Evolutionary conservation across 2,329 filamentous ascomycete genomes (phyloP).

Genomic region (Pseudodiploospora longispora): DNA sequence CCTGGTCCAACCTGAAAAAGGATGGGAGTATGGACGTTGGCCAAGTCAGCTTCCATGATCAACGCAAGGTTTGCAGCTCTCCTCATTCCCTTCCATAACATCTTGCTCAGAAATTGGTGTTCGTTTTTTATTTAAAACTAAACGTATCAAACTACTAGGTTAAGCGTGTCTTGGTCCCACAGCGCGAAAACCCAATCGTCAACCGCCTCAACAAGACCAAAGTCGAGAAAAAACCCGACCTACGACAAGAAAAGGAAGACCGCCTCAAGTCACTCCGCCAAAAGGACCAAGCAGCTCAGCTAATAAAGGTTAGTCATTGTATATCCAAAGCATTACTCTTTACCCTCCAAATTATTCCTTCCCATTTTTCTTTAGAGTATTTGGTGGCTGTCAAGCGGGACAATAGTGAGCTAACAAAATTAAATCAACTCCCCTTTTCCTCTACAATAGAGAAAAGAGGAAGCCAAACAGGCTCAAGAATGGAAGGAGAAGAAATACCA

Average conservation of each 20-base stretch:
- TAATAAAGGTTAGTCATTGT: constrained; percentile 47
- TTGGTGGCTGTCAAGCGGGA: neutral
- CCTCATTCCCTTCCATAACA: constrained; percentile 11
- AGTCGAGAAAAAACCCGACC: constrained; percentile 77
- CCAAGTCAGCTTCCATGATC: constrained; percentile 91
- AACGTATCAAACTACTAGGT: constrained; percentile 41
- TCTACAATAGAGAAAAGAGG: constrained; percentile 60
- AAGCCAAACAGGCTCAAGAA: constrained; percentile 65
- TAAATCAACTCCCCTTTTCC: neutral
- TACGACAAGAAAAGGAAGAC: constrained; percentile 75
- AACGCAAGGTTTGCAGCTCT: constrained; percentile 47
- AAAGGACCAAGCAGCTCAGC: constrained; percentile 56
- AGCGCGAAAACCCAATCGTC: constrained; percentile 81
- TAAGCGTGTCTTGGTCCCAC: constrained; percentile 69
- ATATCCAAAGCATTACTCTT: too few relatives aligned
- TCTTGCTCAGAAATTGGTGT: neutral
- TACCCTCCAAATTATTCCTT: too few relatives aligned
- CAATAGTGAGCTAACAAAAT: neutral
- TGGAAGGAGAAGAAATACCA: constrained; percentile 85
- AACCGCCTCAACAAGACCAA: constrained; percentile 98
- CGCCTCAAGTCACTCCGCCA: constrained; percentile 62
- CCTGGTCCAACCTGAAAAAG: constrained; percentile 93
- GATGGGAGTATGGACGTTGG: constrained; percentile 92
- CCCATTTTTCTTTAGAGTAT: too few relatives aligned
- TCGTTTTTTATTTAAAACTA: neutral